Evolutionary conservation across 192 early-diverging fungal genomes (phyloP).

Genomic region (Coemansia sp.): DNA sequence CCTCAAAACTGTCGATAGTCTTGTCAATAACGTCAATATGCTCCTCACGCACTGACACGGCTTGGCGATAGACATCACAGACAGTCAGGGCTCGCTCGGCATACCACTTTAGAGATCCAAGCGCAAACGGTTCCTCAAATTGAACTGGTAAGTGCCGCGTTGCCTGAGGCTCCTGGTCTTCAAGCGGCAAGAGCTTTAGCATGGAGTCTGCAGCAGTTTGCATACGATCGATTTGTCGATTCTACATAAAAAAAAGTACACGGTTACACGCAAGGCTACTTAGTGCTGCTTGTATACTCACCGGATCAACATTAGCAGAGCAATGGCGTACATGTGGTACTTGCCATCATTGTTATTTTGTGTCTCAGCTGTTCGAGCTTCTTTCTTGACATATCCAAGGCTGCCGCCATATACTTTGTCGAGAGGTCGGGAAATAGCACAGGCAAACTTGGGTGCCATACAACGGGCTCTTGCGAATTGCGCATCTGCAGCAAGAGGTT

Average conservation of each 20-base stretch:
- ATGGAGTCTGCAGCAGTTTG: constrained; percentile 17
- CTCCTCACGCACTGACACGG: constrained; percentile 16
- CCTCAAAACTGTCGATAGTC: constrained; percentile 19
- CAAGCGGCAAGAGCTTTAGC: constrained; percentile 10
- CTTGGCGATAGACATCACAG: constrained; percentile 8
- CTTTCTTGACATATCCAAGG: background rate
- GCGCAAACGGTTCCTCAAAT: constrained; percentile 12
- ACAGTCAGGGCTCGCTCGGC: constrained; percentile 20
- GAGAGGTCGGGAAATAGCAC: constrained; percentile 38
- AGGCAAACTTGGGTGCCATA: constrained; percentile 46
- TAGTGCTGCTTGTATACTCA: background rate
- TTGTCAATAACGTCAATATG: constrained; percentile 22
- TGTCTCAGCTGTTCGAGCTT: constrained; percentile 24
- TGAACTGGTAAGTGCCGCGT: background rate
- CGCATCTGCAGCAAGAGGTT: constrained; percentile 39
- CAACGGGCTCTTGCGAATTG: constrained; percentile 44
- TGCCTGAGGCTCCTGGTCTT: background rate
- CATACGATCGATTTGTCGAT: constrained; percentile 25
- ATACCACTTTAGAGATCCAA: constrained; percentile 21
- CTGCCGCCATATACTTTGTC: constrained; percentile 18
- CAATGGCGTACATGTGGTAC: background rate
- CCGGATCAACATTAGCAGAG: background rate
- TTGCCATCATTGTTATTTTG: constrained; percentile 16
- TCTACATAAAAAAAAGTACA: background rate
- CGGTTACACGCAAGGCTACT: background rate